phyloP scores from a whole-genome alignment of 108 stramenopile species.

The Ochromonas danica region DNA sequence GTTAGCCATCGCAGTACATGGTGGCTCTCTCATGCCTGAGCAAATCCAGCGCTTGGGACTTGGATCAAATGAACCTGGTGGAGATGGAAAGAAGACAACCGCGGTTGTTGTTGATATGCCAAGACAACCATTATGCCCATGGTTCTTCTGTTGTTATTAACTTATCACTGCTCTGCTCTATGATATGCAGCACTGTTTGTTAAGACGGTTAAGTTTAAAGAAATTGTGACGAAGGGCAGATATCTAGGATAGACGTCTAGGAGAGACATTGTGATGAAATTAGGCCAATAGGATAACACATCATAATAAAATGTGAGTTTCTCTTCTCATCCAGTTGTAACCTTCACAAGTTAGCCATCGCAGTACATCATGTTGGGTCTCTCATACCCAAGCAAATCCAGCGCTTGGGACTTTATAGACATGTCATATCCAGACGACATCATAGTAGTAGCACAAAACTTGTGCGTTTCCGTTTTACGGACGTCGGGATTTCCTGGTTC shows the following conservation, averaged over 20 bases:
- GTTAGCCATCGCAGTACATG: conserved; percentile 23
- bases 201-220: too few relatives aligned
- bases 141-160: conserved; percentile 35
- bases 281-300: too few relatives aligned
- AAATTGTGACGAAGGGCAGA: too few relatives aligned
- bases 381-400: not conserved
- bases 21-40: conserved; percentile 2
- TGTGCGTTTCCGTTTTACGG: too few relatives aligned
- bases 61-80: not conserved
- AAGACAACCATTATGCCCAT: conserved; percentile 34
- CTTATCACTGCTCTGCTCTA: too few relatives aligned
- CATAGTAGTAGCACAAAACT: too few relatives aligned
- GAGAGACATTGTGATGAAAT: too few relatives aligned
- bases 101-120: not conserved
- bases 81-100: not conserved
- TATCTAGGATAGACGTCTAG: too few relatives aligned
- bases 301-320: too few relatives aligned
- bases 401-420: not conserved
- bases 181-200: too few relatives aligned
- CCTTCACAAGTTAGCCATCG: conserved; percentile 4
- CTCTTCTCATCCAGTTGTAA: not conserved
- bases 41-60: not conserved
- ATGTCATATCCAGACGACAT: too few relatives aligned
- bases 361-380: conserved; percentile 7
- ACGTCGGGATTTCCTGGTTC: too few relatives aligned